Evolutionary conservation across 108 stramenopile species (phyloP).

Genomic region (Heterococcus sp.): DNA sequence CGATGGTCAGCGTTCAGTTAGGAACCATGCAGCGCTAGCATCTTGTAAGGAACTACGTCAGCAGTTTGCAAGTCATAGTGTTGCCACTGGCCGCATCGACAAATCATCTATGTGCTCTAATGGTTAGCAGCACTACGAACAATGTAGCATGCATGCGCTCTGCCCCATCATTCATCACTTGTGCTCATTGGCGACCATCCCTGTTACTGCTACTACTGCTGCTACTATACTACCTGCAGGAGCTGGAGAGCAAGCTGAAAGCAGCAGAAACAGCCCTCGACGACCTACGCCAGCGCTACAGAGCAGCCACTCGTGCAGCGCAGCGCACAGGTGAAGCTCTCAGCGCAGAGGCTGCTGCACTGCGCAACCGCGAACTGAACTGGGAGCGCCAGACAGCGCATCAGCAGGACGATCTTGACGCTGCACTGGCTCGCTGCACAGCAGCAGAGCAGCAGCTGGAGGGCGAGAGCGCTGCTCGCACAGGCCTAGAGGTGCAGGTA

Average conservation of each 20-base stretch:
- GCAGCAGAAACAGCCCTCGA: neutral
- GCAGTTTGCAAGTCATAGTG: no score
- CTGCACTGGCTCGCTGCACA: neutral
- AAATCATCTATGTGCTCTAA: no score
- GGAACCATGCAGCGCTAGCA: no score
- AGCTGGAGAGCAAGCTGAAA: neutral
- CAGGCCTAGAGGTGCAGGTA: constrained; percentile 13
- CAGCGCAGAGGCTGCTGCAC: neutral
- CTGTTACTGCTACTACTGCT: no score
- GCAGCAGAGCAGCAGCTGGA: constrained; percentile 6
- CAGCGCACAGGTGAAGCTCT: neutral
- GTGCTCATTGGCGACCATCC: no score
- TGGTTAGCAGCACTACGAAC: no score
- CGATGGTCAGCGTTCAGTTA: no score
- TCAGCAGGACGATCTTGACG: neutral
- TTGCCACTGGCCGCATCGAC: no score
- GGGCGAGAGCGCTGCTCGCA: constrained; percentile 16
- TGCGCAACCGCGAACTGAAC: neutral
- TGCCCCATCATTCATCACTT: no score
- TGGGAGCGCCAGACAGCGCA: neutral
- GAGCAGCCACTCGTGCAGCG: neutral
- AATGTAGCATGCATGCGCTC: no score
- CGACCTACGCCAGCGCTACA: neutral
- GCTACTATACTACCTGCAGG: neutral
- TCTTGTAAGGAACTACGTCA: no score